A percentile compares a stretch with the other conserved stretches of the same genome.
Conservation (phyloP, 345 rosid species). For the Moricandia moricandioides region DNA sequence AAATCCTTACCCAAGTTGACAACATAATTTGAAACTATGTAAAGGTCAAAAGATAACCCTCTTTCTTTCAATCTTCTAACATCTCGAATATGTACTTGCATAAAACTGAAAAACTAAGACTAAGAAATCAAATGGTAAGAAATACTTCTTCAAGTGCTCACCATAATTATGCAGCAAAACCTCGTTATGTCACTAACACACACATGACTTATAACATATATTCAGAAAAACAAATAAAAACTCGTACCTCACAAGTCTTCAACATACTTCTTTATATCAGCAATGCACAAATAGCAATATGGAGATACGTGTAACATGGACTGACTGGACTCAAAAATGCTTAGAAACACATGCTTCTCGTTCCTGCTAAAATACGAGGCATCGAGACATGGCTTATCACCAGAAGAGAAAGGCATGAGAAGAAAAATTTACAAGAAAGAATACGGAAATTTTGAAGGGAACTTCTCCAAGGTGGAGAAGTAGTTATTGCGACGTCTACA, state of each 20-base stretch:
- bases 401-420: slow-evolving; percentile 24
- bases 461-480: background rate
- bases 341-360: slow-evolving; percentile 27
- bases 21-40: slow-evolving; percentile 4
- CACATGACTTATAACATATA: slow-evolving; percentile 4
- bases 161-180: slow-evolving; percentile 1
- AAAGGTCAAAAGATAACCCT: background rate
- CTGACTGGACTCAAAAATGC: slow-evolving; percentile 1
- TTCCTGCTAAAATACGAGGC: slow-evolving; percentile 33
- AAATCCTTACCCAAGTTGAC: slow-evolving; percentile 12
- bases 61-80: slow-evolving; percentile 15
- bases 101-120: background rate
- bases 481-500: slow-evolving; percentile 12
- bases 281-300: slow-evolving; percentile 10
- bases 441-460: background rate
- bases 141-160: slow-evolving; percentile 4
- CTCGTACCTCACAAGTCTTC: slow-evolving; percentile 34
- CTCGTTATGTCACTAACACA: slow-evolving; percentile 4
- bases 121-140: background rate
- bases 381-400: slow-evolving; percentile 20
- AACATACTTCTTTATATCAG: slow-evolving; percentile 25
- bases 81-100: slow-evolving; percentile 14
- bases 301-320: slow-evolving; percentile 13
- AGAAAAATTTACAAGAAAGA: background rate
- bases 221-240: slow-evolving; percentile 21